Conservation (phyloP, 1,284 basidiomycete genomes). For the Chalciporus sp. region DNA sequence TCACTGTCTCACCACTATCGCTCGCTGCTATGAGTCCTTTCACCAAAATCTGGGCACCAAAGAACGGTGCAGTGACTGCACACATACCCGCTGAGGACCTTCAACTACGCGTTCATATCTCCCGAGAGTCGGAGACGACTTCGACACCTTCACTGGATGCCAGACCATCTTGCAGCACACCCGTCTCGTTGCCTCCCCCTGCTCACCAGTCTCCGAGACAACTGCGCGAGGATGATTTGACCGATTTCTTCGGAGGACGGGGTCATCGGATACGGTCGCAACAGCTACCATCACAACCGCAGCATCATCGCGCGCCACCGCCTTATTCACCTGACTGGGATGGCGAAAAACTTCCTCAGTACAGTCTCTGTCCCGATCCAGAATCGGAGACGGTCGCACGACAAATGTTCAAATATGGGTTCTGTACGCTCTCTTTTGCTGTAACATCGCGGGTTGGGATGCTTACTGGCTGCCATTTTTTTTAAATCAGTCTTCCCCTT, state of each 20-base stretch:
- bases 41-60: conserved; percentile 8
- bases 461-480: neutral
- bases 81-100: conserved; percentile 17
- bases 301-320: conserved; percentile 27
- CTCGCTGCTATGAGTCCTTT: conserved; percentile 16
- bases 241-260: conserved; percentile 35
- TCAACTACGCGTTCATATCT: conserved; percentile 24
- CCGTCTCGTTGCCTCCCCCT: conserved; percentile 26
- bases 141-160: conserved; percentile 17
- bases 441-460: neutral
- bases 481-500: conserved; percentile 44
- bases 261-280: conserved; percentile 27
- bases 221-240: conserved; percentile 31
- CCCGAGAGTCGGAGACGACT: conserved; percentile 28
- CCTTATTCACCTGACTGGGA: conserved; percentile 34
- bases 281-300: conserved; percentile 18
- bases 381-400: conserved; percentile 34
- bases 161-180: conserved; percentile 16
- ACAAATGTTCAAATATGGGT: conserved; percentile 36
- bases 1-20: neutral
- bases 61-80: conserved; percentile 1
- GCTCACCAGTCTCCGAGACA: conserved; percentile 30
- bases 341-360: conserved; percentile 34
- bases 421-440: conserved; percentile 25
- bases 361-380: conserved; percentile 12